A percentile compares a stretch with the other conserved stretches of the same genome.
These are phyloP conservation scores for Gentiana straminea DNA, from an alignment of 257 asterid species.

Conservation along the genomic window DNA sequence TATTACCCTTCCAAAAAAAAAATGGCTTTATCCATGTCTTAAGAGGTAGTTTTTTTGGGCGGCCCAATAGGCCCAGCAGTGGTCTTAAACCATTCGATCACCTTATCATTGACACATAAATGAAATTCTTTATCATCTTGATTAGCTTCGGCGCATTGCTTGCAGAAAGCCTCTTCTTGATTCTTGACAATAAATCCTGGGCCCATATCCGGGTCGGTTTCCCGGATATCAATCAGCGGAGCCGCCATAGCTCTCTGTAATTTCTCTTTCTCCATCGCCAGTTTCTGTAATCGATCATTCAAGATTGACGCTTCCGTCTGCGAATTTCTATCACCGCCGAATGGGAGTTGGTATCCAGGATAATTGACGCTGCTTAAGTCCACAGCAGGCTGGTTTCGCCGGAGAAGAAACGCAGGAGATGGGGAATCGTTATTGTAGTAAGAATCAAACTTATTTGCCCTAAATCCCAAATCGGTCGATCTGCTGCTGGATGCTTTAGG, in stretches of 20 bases:
- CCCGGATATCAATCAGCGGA: background rate
- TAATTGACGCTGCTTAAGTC: background rate
- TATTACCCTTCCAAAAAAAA: background rate
- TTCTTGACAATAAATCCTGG: conserved; percentile 11
- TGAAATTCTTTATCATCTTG: conserved; percentile 36
- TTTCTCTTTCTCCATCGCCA: conserved; percentile 25
- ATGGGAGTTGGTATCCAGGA: conserved; percentile 8
- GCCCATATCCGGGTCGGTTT: conserved; percentile 10
- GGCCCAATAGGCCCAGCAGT: conserved; percentile 46
- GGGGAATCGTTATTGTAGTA: conserved; percentile 27
- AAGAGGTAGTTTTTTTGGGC: conserved; percentile 24
- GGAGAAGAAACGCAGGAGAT: conserved; percentile 32
- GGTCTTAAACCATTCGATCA: conserved; percentile 20
- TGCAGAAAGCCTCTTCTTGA: conserved; percentile 32
- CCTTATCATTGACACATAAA: conserved; percentile 57
- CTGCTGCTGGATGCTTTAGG: conserved; percentile 60
- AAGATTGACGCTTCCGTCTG: conserved; percentile 10
- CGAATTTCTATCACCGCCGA: conserved; percentile 34
- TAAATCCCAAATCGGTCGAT: conserved; percentile 41
- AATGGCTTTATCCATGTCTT: background rate
- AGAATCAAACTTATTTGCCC: conserved; percentile 22
- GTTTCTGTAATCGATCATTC: conserved; percentile 14
- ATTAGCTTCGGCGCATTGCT: conserved; percentile 34
- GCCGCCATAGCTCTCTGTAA: conserved; percentile 26
- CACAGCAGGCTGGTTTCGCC: conserved; percentile 29